Evolutionary conservation across 768 basidiomycete species (phyloP).

Genomic region (Lyophyllum decastes): DNA sequence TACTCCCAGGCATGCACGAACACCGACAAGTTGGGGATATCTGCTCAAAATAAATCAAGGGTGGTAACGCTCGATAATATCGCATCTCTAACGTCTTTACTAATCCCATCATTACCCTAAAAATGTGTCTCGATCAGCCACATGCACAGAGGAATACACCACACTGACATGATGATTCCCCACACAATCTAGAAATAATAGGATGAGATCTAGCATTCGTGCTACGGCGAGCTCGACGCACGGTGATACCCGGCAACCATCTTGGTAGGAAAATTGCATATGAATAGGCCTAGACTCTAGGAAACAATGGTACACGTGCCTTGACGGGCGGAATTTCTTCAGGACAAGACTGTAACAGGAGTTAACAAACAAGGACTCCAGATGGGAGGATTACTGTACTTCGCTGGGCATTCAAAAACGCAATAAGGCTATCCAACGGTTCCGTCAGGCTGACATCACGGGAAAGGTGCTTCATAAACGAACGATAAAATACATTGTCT

Average conservation of each 20-base stretch:
- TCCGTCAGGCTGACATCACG: too few relatives aligned
- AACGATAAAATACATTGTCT: constrained; percentile 77
- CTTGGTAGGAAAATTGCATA: too few relatives aligned
- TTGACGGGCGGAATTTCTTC: constrained; percentile 65
- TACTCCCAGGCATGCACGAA: constrained; percentile 59
- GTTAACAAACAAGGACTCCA: neutral
- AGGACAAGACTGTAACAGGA: constrained; percentile 46
- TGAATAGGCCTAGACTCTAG: neutral
- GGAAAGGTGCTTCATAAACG: constrained; percentile 18
- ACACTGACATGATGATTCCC: too few relatives aligned
- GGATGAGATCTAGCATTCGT: too few relatives aligned
- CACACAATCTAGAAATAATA: constrained; percentile 48
- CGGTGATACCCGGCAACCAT: constrained; percentile 70
- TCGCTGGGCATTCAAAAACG: constrained; percentile 70
- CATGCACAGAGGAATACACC: constrained; percentile 40
- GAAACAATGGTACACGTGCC: constrained; percentile 32
- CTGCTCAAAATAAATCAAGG: constrained; percentile 28
- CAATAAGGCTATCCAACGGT: constrained; percentile 49
- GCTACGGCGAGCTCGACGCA: too few relatives aligned
- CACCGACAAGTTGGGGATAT: constrained; percentile 61
- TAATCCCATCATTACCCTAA: constrained; percentile 68
- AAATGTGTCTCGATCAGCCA: constrained; percentile 6
- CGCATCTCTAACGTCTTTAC: constrained; percentile 63
- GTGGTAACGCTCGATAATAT: neutral
- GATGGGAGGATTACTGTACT: constrained; percentile 41